A percentile compares a stretch with the other conserved stretches of the same genome.
These are phyloP conservation scores for Sporothrix pallida DNA, from an alignment of 2,329 filamentous ascomycete species.

Conservation along the genomic window DNA sequence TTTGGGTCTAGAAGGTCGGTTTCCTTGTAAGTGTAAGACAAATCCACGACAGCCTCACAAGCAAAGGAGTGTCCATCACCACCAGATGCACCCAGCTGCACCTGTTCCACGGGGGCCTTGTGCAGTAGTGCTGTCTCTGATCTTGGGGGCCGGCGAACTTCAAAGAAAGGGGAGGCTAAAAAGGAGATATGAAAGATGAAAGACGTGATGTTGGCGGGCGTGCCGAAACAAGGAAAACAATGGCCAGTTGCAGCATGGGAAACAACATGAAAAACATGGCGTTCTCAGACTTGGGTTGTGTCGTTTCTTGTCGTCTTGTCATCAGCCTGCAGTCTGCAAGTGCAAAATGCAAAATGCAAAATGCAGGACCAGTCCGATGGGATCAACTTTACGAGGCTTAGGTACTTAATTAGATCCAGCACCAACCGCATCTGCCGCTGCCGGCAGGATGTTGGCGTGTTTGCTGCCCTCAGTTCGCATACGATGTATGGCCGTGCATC, in stretches of 20 bases:
- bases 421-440: constrained; percentile 1
- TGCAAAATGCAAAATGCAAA: not conserved
- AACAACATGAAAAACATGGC: not conserved
- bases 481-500: not conserved
- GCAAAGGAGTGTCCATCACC: not conserved
- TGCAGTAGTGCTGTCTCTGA: constrained; percentile 12
- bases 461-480: not conserved
- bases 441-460: not conserved
- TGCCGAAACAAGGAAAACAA: not conserved
- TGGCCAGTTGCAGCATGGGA: not conserved
- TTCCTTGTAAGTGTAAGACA: not conserved
- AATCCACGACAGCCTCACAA: not conserved
- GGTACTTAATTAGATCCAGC: not conserved
- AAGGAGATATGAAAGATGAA: not conserved
- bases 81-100: constrained; percentile 4
- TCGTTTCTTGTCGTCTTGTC: not conserved
- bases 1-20: constrained; percentile 19
- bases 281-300: not conserved
- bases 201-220: not conserved
- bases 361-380: not conserved
- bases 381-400: not conserved
- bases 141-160: not conserved
- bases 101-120: not conserved
- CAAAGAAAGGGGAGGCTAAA: not conserved
- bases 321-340: not conserved